phyloP scores from a whole-genome alignment of 345 rosid species.

The Eucalyptus pumila region DNA sequence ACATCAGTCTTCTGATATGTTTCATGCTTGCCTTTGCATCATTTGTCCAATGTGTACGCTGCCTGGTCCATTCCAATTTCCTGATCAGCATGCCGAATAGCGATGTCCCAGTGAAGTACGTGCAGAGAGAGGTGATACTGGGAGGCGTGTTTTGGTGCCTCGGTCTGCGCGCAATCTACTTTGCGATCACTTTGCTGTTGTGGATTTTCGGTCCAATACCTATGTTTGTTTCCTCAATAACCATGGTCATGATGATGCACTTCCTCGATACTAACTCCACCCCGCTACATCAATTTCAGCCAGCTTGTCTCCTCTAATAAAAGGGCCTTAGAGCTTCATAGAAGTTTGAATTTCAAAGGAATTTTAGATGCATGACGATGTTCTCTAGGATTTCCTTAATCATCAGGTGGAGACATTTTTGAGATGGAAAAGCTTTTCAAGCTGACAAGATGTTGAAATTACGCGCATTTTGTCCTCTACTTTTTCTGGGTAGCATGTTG shows the following conservation, averaged over 20 bases:
- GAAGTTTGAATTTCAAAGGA: not conserved
- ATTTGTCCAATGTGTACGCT: constrained; percentile 10
- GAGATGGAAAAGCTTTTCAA: not conserved
- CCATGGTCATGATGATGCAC: constrained; percentile 7
- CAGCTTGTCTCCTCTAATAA: not conserved
- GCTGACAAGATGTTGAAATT: not conserved
- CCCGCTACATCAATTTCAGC: constrained; percentile 2
- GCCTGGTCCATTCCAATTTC: constrained; percentile 8
- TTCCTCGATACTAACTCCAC: constrained; percentile 3
- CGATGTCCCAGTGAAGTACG: constrained; percentile 2
- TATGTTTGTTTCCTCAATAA: constrained; percentile 12
- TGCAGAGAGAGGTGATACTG: constrained; percentile 3
- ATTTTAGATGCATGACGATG: not conserved
- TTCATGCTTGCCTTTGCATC: constrained; percentile 16
- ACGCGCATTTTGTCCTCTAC: not conserved
- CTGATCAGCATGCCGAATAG: constrained; percentile 14
- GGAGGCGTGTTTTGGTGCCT: constrained; percentile 9
- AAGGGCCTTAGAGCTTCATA: not conserved
- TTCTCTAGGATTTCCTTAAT: not conserved
- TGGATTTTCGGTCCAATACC: constrained; percentile 23
- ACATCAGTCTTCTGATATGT: constrained; percentile 10
- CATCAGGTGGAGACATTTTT: not conserved
- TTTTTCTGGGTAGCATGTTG: not conserved
- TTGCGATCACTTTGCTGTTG: constrained; percentile 8
- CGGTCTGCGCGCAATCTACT: constrained; percentile 12